Conservation (phyloP, 1,284 basidiomycete species). For the Cryptococcus sp. region DNA sequence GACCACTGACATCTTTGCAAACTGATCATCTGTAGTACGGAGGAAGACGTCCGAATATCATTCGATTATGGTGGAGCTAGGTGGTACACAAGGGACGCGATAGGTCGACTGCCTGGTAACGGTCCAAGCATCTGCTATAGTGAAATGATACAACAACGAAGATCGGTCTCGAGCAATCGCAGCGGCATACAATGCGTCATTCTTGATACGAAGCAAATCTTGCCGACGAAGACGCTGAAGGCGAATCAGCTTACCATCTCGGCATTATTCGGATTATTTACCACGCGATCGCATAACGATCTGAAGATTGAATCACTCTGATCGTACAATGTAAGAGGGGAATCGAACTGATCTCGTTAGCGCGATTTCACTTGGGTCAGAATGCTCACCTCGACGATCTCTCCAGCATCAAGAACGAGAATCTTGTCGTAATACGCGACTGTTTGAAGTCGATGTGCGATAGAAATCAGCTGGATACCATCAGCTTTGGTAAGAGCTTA, state of each 20-base stretch:
- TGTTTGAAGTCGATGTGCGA: slow-evolving; percentile 70
- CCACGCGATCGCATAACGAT: slow-evolving; percentile 9
- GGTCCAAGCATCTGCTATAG: slow-evolving; percentile 12
- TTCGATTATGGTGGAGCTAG: too few relatives aligned
- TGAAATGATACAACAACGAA: slow-evolving; percentile 10
- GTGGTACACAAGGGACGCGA: too few relatives aligned
- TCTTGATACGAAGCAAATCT: slow-evolving; percentile 1
- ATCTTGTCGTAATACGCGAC: slow-evolving; percentile 53
- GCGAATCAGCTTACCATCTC: not conserved
- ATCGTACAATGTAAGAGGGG: slow-evolving; percentile 42
- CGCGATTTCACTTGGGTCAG: not conserved
- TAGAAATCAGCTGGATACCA: slow-evolving; percentile 54
- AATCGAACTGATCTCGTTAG: slow-evolving; percentile 28
- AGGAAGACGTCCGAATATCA: too few relatives aligned
- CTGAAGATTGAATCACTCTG: slow-evolving; percentile 30
- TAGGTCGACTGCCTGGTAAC: not conserved
- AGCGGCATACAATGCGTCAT: slow-evolving; percentile 7
- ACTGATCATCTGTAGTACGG: too few relatives aligned
- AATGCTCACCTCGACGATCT: slow-evolving; percentile 26
- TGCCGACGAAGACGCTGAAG: slow-evolving; percentile 1
- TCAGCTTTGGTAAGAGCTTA: slow-evolving; percentile 19
- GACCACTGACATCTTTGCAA: too few relatives aligned
- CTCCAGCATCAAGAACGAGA: slow-evolving; percentile 41
- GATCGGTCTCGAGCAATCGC: slow-evolving; percentile 7
- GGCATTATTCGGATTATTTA: not conserved